Percentiles rank a stretch among this genome's conserved stretches.
Evolutionary conservation across 495 filamentous ascomycete genomes (phyloP).

Genomic region (Podospora bellae-mahoneyi): DNA sequence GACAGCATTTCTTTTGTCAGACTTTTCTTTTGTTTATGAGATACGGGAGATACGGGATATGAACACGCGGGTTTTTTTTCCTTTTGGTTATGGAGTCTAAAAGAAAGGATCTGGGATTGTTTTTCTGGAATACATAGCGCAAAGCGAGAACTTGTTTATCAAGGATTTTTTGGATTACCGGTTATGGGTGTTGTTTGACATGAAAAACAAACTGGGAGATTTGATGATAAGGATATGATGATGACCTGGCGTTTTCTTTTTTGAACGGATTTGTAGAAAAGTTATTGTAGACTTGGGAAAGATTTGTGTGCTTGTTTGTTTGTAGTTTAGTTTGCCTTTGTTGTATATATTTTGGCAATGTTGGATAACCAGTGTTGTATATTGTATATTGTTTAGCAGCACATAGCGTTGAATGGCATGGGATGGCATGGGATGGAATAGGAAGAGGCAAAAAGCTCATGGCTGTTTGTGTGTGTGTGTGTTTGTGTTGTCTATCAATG

Average conservation of each 20-base stretch:
- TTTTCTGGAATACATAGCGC: background rate
- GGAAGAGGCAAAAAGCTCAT: too few species aligned
- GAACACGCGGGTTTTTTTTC: background rate
- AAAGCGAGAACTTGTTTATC: background rate
- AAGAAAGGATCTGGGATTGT: background rate
- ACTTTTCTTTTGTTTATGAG: conserved; percentile 1
- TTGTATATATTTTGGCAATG: background rate
- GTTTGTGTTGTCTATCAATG: too few species aligned
- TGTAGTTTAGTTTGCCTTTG: background rate
- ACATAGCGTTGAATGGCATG: background rate
- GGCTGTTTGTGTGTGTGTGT: background rate
- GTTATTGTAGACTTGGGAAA: background rate
- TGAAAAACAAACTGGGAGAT: background rate
- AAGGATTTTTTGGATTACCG: background rate
- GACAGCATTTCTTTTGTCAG: background rate
- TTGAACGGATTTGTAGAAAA: background rate
- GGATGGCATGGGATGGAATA: background rate
- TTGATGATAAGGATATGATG: background rate
- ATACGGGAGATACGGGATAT: conserved; percentile 7
- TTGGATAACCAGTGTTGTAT: background rate
- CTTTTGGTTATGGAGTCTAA: background rate
- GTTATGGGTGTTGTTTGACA: background rate
- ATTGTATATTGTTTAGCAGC: background rate
- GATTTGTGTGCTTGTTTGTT: background rate
- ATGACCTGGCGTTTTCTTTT: background rate